A percentile compares a stretch with the other conserved stretches of the same genome.
phyloP scores from a whole-genome alignment of 1,284 basidiomycete genomes.

The Singerocomus rubriflavus region DNA sequence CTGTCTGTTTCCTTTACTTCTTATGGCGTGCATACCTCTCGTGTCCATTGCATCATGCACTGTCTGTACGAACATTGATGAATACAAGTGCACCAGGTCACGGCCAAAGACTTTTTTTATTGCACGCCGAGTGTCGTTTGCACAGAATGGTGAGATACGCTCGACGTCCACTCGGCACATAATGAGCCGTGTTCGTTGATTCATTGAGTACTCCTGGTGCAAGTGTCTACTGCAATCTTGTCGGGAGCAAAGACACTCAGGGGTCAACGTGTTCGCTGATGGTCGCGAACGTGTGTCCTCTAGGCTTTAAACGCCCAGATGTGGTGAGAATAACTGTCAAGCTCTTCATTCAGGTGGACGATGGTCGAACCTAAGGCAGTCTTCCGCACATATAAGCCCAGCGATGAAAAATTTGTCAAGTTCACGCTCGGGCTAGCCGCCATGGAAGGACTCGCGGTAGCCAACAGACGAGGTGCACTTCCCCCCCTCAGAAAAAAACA shows the following conservation, averaged over 20 bases:
- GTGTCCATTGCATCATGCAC: slow-evolving; percentile 11
- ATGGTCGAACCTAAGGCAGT: slow-evolving; percentile 37
- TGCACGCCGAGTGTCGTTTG: too few relatives aligned
- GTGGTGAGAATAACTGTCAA: slow-evolving; percentile 4
- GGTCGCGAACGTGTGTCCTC: slow-evolving; percentile 5
- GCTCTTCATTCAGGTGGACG: neutral
- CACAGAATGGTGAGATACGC: too few relatives aligned
- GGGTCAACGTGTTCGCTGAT: neutral
- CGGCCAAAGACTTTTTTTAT: slow-evolving; percentile 6
- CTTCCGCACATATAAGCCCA: slow-evolving; percentile 51
- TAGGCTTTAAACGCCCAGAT: neutral
- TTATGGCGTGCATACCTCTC: slow-evolving; percentile 46
- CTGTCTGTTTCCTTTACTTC: slow-evolving; percentile 30
- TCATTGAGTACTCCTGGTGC: too few relatives aligned
- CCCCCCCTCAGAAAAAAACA: neutral
- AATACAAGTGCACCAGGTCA: slow-evolving; percentile 32
- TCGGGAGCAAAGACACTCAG: neutral
- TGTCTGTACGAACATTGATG: slow-evolving; percentile 55
- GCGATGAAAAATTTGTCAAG: slow-evolving; percentile 57
- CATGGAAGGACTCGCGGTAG: slow-evolving; percentile 69
- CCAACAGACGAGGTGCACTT: slow-evolving; percentile 59
- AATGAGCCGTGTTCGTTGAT: too few relatives aligned
- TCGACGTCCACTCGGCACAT: too few relatives aligned
- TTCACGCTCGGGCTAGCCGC: slow-evolving; percentile 67
- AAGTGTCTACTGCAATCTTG: too few relatives aligned